Percentiles rank a stretch among this genome's conserved stretches.
Evolutionary conservation across 2,329 filamentous ascomycete genomes (phyloP).

Genomic region (Pochonia chlamydosporia): DNA sequence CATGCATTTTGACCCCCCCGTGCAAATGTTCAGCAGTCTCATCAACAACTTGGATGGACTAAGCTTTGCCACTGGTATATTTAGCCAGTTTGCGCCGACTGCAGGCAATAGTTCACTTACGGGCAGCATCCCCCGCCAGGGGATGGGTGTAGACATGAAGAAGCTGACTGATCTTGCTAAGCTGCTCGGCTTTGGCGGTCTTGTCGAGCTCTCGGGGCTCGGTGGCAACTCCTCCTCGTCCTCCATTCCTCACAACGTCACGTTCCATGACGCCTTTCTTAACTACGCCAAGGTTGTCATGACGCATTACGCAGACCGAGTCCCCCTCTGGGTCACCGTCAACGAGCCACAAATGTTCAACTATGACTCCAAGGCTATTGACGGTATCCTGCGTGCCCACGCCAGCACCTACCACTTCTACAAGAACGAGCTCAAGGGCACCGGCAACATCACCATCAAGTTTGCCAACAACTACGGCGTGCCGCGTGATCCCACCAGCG

Average conservation of each 20-base stretch:
- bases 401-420: constrained; percentile 47
- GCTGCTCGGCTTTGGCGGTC: no score
- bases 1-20: constrained; percentile 42
- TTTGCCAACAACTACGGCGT: constrained; percentile 46
- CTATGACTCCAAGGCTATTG: constrained; percentile 30
- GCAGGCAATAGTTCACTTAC: no score
- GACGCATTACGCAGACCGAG: constrained; percentile 43
- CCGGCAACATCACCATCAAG: constrained; percentile 44
- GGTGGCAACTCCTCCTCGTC: no score
- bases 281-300: constrained; percentile 48
- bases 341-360: constrained; percentile 43
- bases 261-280: constrained; percentile 44
- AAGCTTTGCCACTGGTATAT: no score
- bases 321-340: constrained; percentile 47
- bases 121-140: no score
- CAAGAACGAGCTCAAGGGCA: constrained; percentile 44
- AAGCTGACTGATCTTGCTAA: no score
- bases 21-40: constrained; percentile 34
- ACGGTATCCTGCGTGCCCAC: constrained; percentile 41
- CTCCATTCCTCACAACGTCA: no score
- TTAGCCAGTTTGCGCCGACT: no score
- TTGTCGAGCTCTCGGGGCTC: no score
- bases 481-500: constrained; percentile 32
- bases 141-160: no score
- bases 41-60: no score